Base-by-base conservation (phyloP, 1,139 yeast genomes). In the Torulaspora globosa region DNA sequence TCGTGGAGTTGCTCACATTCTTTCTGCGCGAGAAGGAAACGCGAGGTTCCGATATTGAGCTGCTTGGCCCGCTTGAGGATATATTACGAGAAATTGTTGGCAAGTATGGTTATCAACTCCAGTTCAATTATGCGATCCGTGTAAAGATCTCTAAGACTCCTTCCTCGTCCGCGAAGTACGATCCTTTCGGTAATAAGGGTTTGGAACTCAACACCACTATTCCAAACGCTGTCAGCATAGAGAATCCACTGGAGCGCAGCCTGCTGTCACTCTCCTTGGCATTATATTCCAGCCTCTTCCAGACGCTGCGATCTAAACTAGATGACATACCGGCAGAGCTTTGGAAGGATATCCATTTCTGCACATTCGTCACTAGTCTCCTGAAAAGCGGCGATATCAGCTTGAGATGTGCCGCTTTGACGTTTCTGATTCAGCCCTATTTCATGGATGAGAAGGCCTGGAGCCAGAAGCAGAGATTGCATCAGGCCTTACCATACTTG, bases 401-500 rank as follows among this genome's bases (percentile, higher is more conserved):
- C 6, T 39, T 62, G 18, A 59, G 51, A 39, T 54, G 62, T 39
- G 48, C 59, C 3, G 54, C 62, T 1, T 34, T 62, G 21, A 39
- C 50, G 18, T 61, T 57, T 36, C 31, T 58, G 26, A 32, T 51
- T 16, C 43, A 43, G n/a, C 63, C 62, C 2, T 56, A 49, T 29
- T 34, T 61, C 12, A 35, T 48, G 15, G 39, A 41, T 6, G 41
- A 46, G 6, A 43, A 44, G 5, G 36, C 39, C 5, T 57, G 56
- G 51, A 42, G 48, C 15, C 51, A 54, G 33, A 50, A 48, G 14
- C 50, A 49, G 26, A 46, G 49, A 1, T 31, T 59, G 12, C 44
- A 44, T 3, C 55, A 54, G 40, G 39, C 55, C 35, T 44, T 62
- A 30, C 65, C 67, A 3, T 56, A 55, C 41, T 46, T 62, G 38